Conservation (phyloP, 2,329 filamentous ascomycete species). For the Exophiala sp. region DNA sequence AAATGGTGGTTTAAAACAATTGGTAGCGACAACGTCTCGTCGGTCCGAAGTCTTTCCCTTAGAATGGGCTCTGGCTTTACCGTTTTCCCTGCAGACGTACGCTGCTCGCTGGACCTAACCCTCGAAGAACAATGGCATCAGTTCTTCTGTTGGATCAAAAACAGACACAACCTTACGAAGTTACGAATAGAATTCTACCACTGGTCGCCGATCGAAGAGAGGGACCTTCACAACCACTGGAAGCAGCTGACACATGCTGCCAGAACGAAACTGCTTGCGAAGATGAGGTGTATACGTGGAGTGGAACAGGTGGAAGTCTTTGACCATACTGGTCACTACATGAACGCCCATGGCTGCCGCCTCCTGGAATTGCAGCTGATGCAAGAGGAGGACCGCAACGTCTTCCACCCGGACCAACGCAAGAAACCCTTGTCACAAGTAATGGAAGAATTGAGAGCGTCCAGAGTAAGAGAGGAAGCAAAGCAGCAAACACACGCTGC, state of each 20-base stretch:
- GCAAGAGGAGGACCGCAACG: neutral
- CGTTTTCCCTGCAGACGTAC: neutral
- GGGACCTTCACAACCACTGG: neutral
- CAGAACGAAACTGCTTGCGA: no score
- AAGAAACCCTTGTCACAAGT: neutral
- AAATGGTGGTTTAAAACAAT: slow-evolving; percentile 22
- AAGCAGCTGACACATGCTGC: no score
- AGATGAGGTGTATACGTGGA: no score
- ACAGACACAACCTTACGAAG: slow-evolving; percentile 8
- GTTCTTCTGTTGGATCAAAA: slow-evolving; percentile 11
- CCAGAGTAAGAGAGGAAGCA: neutral
- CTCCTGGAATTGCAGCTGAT: neutral
- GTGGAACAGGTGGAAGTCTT: no score
- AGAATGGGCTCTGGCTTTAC: slow-evolving; percentile 17
- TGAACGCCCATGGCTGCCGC: no score
- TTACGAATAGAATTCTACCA: slow-evolving; percentile 8
- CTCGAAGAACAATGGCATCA: slow-evolving; percentile 19
- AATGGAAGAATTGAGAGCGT: neutral
- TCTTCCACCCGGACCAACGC: neutral
- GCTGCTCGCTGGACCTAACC: slow-evolving; percentile 9
- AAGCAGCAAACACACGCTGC: neutral
- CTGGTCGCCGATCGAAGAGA: slow-evolving; percentile 9
- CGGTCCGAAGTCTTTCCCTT: slow-evolving; percentile 6
- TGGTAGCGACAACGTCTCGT: slow-evolving; percentile 15
- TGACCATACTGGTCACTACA: no score